Evolutionary conservation across 2,329 filamentous ascomycete species (phyloP).

Genomic region (Clonostachys byssicola): DNA sequence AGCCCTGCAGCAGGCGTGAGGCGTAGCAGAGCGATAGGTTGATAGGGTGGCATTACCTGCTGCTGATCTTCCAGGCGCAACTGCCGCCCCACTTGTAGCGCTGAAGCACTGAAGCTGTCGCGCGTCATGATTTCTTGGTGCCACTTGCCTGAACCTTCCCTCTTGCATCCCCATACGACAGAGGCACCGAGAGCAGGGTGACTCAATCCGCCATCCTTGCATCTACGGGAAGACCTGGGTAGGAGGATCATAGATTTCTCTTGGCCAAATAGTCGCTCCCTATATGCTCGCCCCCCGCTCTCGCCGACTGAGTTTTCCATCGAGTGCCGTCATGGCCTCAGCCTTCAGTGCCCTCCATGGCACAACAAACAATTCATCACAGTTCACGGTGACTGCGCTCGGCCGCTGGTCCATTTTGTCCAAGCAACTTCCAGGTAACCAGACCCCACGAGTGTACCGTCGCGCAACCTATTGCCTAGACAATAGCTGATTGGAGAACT

Average conservation of each 20-base stretch:
- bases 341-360: conserved; percentile 30
- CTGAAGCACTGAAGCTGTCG: too few species aligned
- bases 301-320: conserved; percentile 11
- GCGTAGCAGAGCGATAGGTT: not conserved
- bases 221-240: conserved; percentile 1
- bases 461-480: not conserved
- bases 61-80: not conserved
- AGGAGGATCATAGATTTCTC: too few species aligned
- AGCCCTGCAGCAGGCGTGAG: too few species aligned
- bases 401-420: conserved; percentile 80
- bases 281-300: conserved; percentile 15
- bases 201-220: not conserved
- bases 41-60: not conserved
- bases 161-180: too few species aligned
- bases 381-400: conserved; percentile 65
- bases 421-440: conserved; percentile 64
- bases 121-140: too few species aligned
- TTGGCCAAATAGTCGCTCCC: too few species aligned
- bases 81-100: too few species aligned
- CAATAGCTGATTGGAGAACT: conserved; percentile 10
- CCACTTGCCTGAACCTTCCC: too few species aligned
- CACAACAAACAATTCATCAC: conserved; percentile 15
- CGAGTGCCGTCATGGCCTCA: conserved; percentile 29
- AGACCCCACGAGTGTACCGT: not conserved
- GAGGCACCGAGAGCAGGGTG: too few species aligned